Base-by-base conservation (phyloP, 345 rosid species). In the Citrus trifoliata region DNA sequence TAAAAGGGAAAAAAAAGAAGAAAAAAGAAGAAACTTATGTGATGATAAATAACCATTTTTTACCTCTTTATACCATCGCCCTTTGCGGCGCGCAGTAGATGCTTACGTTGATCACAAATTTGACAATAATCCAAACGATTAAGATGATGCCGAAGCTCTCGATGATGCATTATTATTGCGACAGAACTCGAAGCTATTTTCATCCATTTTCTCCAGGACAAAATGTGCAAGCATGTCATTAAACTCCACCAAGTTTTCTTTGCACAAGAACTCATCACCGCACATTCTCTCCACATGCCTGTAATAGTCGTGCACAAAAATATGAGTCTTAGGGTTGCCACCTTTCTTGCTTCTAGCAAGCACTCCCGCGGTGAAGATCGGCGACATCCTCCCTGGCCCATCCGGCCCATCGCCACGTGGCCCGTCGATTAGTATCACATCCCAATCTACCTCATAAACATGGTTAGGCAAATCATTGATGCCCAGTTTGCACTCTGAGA, bases 391-490 rank as follows among this genome's bases (percentile, higher is more conserved):
- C 5, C 99, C 98, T 0, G 99, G 95, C 0, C 88, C 84, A 0
- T 92, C 93, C 0, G 87, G 84, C 21, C 94, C 91, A 62, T 94
- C 89, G 1, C 99, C 99, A 5, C 99, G 84, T 2, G 99, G 99
- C 2, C 99, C 99, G n/a, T 93, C 99, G 7, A 96, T 88, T 60
- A 96, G 75, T 18, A 96, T 96, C 75, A 96, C 94, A 77, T 96
- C 99, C 99, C 99, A 96, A 14, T 90, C 97, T 14, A 96, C 92
- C 78, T 94, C 98, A 10, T 96, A 96, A 3, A 96, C 97, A 48
- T 91, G 97, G 80, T 96, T 96, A 0, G 99, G 98, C 83, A 96
- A 80, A 79, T 96, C 99, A 25, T 96, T 96, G 59, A 96, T 81
- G 19, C 97, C 97, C 0, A 96, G 86, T 78, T 85, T 89, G 72